phyloP scores from a whole-genome alignment of 805 yeast genomes.

The Teunomyces atbi region DNA sequence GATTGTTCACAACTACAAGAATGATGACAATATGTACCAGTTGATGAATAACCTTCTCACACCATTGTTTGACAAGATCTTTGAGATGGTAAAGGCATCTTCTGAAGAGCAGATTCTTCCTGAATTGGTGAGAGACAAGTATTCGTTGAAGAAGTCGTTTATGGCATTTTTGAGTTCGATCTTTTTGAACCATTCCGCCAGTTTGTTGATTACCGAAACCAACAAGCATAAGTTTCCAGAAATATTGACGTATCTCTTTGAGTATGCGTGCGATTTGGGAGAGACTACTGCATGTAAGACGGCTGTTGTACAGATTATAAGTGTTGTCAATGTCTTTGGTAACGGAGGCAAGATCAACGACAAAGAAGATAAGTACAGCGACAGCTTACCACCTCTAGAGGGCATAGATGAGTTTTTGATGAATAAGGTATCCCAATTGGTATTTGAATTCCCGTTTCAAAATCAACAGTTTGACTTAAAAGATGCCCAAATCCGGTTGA shows the following conservation, averaged over 20 bases:
- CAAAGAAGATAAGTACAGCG: conserved; percentile 51
- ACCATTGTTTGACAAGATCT: conserved; percentile 70
- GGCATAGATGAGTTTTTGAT: conserved; percentile 72
- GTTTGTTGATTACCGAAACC: conserved; percentile 67
- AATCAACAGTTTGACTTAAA: conserved; percentile 60
- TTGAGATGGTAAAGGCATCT: conserved; percentile 44
- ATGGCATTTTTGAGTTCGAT: conserved; percentile 68
- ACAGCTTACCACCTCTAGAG: conserved; percentile 52
- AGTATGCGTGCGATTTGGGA: conserved; percentile 57
- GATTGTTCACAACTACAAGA: conserved; percentile 72
- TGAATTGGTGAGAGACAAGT: conserved; percentile 63
- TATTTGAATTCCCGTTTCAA: conserved; percentile 80
- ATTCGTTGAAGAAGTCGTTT: conserved; percentile 65
- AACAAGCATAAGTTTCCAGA: conserved; percentile 61
- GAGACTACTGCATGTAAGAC: conserved; percentile 68
- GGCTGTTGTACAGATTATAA: conserved; percentile 66
- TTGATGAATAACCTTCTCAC: conserved; percentile 69
- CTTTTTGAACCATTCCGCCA: conserved; percentile 73
- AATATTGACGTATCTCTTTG: conserved; percentile 62
- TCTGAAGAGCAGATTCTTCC: conserved; percentile 42
- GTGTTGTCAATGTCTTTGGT: conserved; percentile 56
- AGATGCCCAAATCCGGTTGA: conserved; percentile 76
- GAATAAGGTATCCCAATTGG: conserved; percentile 61
- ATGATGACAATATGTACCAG: conserved; percentile 65
- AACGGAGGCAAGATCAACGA: conserved; percentile 64